Base-by-base conservation (phyloP, 805 yeast species). In the Sungouiella blattae region DNA sequence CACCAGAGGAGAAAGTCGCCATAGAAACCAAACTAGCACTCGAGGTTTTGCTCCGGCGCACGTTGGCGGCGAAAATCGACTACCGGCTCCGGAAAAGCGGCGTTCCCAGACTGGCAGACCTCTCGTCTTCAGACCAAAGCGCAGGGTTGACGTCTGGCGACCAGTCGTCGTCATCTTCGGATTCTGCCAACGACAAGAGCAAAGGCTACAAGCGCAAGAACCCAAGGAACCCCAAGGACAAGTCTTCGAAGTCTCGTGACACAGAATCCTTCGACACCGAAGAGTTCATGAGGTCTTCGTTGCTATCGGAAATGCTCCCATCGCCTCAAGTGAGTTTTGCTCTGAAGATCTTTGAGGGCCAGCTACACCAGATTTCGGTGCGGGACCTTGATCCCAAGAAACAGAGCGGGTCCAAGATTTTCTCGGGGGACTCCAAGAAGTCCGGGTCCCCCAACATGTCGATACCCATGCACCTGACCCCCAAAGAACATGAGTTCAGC, bases 11-110 rank as follows among this genome's bases (percentile, higher is more conserved):
- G 30, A 48, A 55, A 13, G 52, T 55, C 8, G 38, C 43, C n/a
- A 41, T 66, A 32, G 57, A 66, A 32, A 53, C 49, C 26, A 53
- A 52, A 35, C 30, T 67, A 0, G 47, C 63, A n/a, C 50, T 64
- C 20, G 73, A 67, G 35, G 39, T 64, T 5, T 50, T 67, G 28
- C 36, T 67, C n/a, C 54, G 72, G 38, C 46, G 69, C 37, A 67
- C 71, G 1, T 44, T 66, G 42, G 65, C 69, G 22, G 72, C 70
- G 5, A 67, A 67, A 46, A 53, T 67, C 16, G 63, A 50, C 3
- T 67, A 53, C 39, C 41, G 73, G 26, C 48, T 67, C 22, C 22
- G 22, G 8, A 20, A 9, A 20, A 20, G 22, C 22, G n/a, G n/a
- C n/a, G n/a, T n/a, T n/a, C n/a, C n/a, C n/a, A 20, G 22, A 20